Base-by-base conservation (phyloP, 306 rosid species). In the Quillaja saponaria region DNA sequence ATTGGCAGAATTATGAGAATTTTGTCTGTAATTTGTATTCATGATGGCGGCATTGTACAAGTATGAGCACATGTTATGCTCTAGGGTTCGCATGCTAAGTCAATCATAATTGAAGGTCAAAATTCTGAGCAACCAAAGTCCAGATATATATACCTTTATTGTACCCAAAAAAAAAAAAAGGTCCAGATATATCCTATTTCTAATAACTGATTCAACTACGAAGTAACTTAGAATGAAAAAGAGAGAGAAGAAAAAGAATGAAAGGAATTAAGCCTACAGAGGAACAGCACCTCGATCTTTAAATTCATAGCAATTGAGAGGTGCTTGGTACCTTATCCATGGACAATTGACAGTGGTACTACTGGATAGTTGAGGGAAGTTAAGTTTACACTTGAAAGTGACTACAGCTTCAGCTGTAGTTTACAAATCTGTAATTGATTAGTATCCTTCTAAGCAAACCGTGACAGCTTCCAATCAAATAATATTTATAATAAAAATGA, bases 231-330 rank as follows among this genome's bases (percentile, higher is more conserved):
- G 71, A 49, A 49, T 49, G 31, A 25, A 1, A 25, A 1, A 25
- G 2, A 25, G 9, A 15, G 28, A 52, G 34, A 57, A 77, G 75
- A 68, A 25, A n/a, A 51, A 57, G 78, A 69, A 46, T 61, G 74
- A 57, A 71, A n/a, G n/a, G n/a, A n/a, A n/a, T n/a, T n/a, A n/a
- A 74, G 64, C 91, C 77, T 85, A 85, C 88, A 63, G 46, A 80
- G 80, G 38, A 82, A 65, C 65, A 59, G 73, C 74, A 73, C 76
- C 71, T 34, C 79, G 79, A 47, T 80, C 76, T 67, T 78, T 79
- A 65, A 64, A 76, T 61, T 75, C 67, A 64, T 79, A 73, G 72
- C 79, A 82, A 61, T 75, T 33, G 49, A 66, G 35, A 50, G 72
- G 69, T 8, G 76, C 76, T 76, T 74, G 28, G 68, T 68, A 79